phyloP scores from a whole-genome alignment of 495 filamentous ascomycete species.

The Entonaema liquescens region DNA sequence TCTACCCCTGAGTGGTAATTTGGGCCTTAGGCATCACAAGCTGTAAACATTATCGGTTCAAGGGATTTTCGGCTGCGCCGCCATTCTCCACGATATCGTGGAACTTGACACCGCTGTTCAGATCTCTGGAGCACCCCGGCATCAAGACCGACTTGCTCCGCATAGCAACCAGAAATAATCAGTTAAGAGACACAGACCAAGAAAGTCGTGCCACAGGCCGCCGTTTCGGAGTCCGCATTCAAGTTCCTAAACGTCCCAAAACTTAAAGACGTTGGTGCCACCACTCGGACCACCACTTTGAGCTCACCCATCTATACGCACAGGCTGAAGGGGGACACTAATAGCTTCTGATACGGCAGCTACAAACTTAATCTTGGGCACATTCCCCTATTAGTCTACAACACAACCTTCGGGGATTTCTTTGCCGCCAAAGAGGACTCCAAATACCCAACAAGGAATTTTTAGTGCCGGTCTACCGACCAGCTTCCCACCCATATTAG shows the following conservation, averaged over 20 bases:
- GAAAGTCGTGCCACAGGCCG: neutral
- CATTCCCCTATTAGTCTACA: neutral
- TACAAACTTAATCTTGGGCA: slow-evolving; percentile 36
- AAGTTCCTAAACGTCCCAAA: slow-evolving; percentile 24
- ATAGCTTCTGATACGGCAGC: slow-evolving; percentile 21
- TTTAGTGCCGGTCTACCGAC: neutral
- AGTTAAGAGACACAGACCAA: neutral
- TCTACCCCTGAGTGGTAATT: neutral
- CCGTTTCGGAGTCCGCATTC: slow-evolving; percentile 31
- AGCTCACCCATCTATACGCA: neutral
- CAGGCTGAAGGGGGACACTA: neutral
- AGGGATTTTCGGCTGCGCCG: neutral
- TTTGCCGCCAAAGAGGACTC: neutral
- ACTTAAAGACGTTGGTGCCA: slow-evolving; percentile 9
- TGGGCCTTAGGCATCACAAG: neutral
- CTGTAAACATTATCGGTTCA: neutral
- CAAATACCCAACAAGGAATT: slow-evolving; percentile 7
- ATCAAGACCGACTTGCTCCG: neutral
- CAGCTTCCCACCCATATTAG: slow-evolving; percentile 19
- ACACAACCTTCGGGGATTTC: slow-evolving; percentile 20
- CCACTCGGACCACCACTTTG: slow-evolving; percentile 15
- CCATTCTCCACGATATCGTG: neutral
- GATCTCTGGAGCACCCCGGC: neutral
- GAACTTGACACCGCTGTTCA: neutral
- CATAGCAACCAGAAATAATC: neutral